Conservation (phyloP, 2,329 filamentous ascomycete species). For the Penicillium paneum region DNA sequence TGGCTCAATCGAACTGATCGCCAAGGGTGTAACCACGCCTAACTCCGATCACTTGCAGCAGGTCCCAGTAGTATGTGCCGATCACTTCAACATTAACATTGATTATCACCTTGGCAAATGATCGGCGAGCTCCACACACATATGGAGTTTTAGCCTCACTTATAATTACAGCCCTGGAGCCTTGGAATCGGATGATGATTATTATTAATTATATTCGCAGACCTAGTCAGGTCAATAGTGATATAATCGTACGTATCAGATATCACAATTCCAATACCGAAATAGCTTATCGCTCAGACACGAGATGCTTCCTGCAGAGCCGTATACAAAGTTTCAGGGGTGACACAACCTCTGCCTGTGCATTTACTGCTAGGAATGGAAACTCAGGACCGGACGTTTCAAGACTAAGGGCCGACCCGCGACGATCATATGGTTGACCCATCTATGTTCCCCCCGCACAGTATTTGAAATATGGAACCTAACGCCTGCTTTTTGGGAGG, state of each 20-base stretch:
- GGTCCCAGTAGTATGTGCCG: background rate
- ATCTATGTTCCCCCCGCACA: background rate
- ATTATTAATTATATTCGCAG: background rate
- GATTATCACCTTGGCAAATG: background rate
- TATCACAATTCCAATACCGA: background rate
- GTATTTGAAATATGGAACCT: background rate
- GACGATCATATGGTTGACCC: background rate
- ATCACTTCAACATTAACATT: background rate
- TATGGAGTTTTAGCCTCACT: background rate
- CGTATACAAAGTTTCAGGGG: background rate
- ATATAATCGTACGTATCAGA: too few species aligned
- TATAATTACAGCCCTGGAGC: background rate
- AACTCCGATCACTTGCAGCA: background rate
- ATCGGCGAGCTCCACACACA: background rate
- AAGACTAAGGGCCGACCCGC: constrained; percentile 7
- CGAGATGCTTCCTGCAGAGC: constrained; percentile 1
- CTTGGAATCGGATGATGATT: background rate
- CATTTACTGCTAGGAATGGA: background rate
- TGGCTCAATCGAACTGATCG: background rate
- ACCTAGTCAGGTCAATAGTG: too few species aligned
- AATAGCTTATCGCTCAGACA: background rate
- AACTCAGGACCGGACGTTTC: background rate
- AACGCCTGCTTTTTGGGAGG: background rate
- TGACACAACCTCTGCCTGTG: background rate
- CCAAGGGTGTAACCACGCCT: background rate